phyloP scores from a whole-genome alignment of 306 rosid species.

The Dryas octopetala region DNA sequence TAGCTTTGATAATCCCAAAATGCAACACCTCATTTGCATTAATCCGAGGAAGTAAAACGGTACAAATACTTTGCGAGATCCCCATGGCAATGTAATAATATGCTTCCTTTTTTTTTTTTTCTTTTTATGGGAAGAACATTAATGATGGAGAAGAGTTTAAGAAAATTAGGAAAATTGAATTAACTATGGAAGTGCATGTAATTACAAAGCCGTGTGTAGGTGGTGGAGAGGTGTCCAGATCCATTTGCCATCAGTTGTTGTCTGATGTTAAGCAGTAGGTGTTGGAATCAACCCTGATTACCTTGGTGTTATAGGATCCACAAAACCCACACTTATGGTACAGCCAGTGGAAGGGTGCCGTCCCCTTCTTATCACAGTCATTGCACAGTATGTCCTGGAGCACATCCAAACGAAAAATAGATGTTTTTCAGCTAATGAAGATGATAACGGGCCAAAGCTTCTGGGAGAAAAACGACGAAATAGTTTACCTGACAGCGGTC shows the following conservation, averaged over 20 bases:
- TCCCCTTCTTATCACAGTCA: slow-evolving; percentile 54
- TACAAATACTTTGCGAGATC: no score
- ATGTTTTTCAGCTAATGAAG: not conserved
- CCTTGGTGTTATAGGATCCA: slow-evolving; percentile 55
- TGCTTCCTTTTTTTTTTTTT: not conserved
- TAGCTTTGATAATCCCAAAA: no score
- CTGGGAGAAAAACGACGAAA: not conserved
- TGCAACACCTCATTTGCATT: no score
- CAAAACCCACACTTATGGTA: slow-evolving; percentile 53
- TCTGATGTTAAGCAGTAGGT: slow-evolving; percentile 26
- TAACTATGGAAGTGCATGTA: not conserved
- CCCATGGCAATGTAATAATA: no score
- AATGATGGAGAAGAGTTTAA: no score
- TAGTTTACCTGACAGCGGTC: slow-evolving; percentile 40
- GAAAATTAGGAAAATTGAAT: not conserved
- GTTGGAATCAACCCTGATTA: slow-evolving; percentile 36
- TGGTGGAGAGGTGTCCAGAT: not conserved
- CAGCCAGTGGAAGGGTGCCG: slow-evolving; percentile 56
- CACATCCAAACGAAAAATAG: not conserved
- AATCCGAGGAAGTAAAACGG: no score
- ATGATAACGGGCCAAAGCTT: not conserved
- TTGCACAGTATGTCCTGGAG: slow-evolving; percentile 55
- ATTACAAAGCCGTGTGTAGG: not conserved
- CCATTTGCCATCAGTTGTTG: slow-evolving; percentile 15
- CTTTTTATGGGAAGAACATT: no score